Conservation (phyloP, 306 rosid species). For the Quillaja saponaria region DNA sequence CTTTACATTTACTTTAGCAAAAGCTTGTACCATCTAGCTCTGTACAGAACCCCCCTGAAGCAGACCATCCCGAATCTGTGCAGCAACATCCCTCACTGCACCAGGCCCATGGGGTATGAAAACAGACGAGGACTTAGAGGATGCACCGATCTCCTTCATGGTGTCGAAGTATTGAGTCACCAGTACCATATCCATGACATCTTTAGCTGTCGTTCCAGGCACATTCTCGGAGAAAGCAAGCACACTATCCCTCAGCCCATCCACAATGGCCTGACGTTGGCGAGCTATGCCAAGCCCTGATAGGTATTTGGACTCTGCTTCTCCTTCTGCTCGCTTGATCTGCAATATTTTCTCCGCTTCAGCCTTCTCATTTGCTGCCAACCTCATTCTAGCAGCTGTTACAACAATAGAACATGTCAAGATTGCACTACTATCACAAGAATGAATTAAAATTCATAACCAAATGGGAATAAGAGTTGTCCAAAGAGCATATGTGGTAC, state of each 20-base stretch:
- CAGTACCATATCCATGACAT: conserved; percentile 80
- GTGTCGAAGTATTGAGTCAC: conserved; percentile 82
- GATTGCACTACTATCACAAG: not conserved
- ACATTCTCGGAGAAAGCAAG: conserved; percentile 65
- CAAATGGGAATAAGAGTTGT: not conserved
- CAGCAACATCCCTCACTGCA: conserved; percentile 61
- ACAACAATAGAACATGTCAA: conserved; percentile 15
- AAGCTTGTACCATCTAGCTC: conserved; percentile 1
- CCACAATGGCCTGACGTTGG: conserved; percentile 80
- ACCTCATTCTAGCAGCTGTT: conserved; percentile 62
- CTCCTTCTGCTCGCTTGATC: conserved; percentile 79
- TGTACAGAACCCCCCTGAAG: conserved; percentile 47
- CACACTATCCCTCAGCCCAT: conserved; percentile 69
- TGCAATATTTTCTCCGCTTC: conserved; percentile 73
- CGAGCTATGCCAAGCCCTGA: conserved; percentile 76
- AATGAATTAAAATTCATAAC: not conserved
- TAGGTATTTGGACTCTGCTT: conserved; percentile 70
- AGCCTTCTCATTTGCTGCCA: conserved; percentile 71
- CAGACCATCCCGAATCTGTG: conserved; percentile 71
- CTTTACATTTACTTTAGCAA: not conserved
- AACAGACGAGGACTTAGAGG: conserved; percentile 65
- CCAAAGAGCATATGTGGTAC: not conserved
- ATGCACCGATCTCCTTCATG: conserved; percentile 78
- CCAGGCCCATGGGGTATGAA: conserved; percentile 85
- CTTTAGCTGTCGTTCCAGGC: conserved; percentile 63